phyloP scores from a whole-genome alignment of 768 basidiomycete species.

The Rubroboletus pulcherrimus region DNA sequence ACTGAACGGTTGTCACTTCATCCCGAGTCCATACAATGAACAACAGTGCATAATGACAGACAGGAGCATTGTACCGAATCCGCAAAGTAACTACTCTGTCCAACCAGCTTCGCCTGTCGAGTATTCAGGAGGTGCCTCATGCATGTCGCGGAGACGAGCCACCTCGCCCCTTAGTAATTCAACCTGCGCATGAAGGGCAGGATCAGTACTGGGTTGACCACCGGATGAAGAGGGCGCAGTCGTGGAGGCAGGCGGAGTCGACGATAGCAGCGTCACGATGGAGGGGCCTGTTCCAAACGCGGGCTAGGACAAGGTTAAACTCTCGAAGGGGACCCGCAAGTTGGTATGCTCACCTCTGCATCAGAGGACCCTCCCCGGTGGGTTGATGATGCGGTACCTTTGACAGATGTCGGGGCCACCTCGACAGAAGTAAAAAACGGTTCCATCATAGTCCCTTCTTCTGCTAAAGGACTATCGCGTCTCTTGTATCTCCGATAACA shows the following conservation, averaged over 20 bases:
- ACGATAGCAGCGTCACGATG: neutral
- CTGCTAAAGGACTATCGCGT: neutral
- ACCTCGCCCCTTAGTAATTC: conserved; percentile 7
- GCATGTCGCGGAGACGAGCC: conserved; percentile 2
- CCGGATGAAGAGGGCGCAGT: neutral
- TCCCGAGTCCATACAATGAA: neutral
- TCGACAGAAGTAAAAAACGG: neutral
- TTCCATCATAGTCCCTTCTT: neutral
- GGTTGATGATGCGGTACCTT: too few species aligned
- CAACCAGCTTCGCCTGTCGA: neutral
- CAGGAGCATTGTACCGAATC: too few species aligned
- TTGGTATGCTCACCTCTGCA: neutral
- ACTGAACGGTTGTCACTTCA: too few species aligned
- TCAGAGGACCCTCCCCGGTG: neutral
- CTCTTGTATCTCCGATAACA: conserved; percentile 4
- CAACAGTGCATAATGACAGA: neutral
- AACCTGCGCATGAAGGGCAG: conserved; percentile 1
- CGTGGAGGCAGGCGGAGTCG: neutral
- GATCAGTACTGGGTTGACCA: neutral
- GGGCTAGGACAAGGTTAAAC: neutral
- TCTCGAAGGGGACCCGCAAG: neutral
- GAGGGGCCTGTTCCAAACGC: neutral
- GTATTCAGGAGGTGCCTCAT: neutral
- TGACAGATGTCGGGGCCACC: neutral
- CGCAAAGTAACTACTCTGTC: neutral